Base-by-base conservation (phyloP, 1,284 basidiomycete genomes). In the Cryptococcus hybrid region DNA sequence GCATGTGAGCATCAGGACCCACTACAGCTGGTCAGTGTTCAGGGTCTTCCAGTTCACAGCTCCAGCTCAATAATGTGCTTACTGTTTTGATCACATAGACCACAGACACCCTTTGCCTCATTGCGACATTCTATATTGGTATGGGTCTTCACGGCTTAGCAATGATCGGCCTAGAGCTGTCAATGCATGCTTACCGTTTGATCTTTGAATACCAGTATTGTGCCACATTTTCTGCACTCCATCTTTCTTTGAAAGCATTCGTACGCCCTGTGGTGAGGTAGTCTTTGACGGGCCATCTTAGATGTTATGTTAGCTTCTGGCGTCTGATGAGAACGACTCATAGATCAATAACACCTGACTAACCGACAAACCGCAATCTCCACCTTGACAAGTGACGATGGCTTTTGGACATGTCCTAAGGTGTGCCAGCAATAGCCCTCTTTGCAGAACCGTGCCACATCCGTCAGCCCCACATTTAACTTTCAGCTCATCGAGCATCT, bases 401-500 rank as follows among this genome's bases (percentile, higher is more conserved):
- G 82, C 78, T 64, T 82, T 88, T 52, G 77, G 75, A 66, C 90
- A 92, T 3, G 85, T 83, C 54, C 81, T 80, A 51, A 89, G 68
- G 70, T 92, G 90, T 0, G 80, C 66, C 2, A 82, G 77, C 15
- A 90, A 77, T n/a, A 86, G 74, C 60, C 88, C 87, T 37, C 90
- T 80, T 72, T 92, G 86, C 67, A 84, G 85, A 11, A 83, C 85
- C 70, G 84, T 75, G 3, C 75, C 70, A 71, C 90, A 92, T 3
- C 56, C 69, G 7, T 67, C 66, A 5, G 67, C 66, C 1, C 84
- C 81, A 74, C 90, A 92, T 67, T 86, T 84, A 0, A 92, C 89
- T 35, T 84, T 58, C 45, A 93, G 81, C 78, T 92, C 90, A 64
- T 92, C 89, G 43, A 92, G 88, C 66, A 93, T 85, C 88, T 91